Evolutionary conservation across 768 basidiomycete genomes (phyloP).

Genomic region (Tubosaeta sp.): DNA sequence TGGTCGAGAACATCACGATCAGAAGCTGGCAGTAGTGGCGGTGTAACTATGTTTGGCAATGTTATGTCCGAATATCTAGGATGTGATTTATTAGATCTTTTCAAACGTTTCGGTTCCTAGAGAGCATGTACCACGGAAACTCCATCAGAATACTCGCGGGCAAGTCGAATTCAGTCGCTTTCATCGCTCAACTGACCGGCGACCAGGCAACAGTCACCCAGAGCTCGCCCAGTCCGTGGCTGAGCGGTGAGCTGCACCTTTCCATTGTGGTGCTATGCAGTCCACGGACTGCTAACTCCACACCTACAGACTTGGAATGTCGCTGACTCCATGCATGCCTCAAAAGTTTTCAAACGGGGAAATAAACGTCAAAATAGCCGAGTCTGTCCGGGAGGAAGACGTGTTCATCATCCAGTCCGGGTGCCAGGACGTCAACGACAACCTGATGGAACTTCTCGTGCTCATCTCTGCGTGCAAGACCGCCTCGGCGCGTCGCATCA

Average conservation of each 20-base stretch:
- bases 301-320: conserved; percentile 76
- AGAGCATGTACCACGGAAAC: conserved; percentile 76
- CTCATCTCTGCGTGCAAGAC: conserved; percentile 98
- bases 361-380: conserved; percentile 90
- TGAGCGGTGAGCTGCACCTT: conserved; percentile 84
- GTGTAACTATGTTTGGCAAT: conserved; percentile 36
- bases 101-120: conserved; percentile 18
- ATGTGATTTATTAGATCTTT: not conserved
- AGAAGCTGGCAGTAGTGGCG: conserved; percentile 46
- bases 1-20: conserved; percentile 92
- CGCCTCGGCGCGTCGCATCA: conserved; percentile 91
- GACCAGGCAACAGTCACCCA: conserved; percentile 94
- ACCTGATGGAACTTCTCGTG: conserved; percentile 97
- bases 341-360: conserved; percentile 94
- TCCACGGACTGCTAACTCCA: conserved; percentile 51
- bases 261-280: conserved; percentile 28
- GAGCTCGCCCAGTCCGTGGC: conserved; percentile 94
- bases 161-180: conserved; percentile 30
- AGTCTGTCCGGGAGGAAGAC: conserved; percentile 96
- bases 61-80: conserved; percentile 17
- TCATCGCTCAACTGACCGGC: conserved; percentile 8
- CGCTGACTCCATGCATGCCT: conserved; percentile 80
- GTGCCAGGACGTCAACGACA: conserved; percentile 87
- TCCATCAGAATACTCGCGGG: conserved; percentile 74
- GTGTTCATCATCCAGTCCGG: conserved; percentile 98